Evolutionary conservation across 495 filamentous ascomycete species (phyloP), one percentile per base, ranked within the genome.

Genomic region (Jackrogersella multiformis): DNA sequence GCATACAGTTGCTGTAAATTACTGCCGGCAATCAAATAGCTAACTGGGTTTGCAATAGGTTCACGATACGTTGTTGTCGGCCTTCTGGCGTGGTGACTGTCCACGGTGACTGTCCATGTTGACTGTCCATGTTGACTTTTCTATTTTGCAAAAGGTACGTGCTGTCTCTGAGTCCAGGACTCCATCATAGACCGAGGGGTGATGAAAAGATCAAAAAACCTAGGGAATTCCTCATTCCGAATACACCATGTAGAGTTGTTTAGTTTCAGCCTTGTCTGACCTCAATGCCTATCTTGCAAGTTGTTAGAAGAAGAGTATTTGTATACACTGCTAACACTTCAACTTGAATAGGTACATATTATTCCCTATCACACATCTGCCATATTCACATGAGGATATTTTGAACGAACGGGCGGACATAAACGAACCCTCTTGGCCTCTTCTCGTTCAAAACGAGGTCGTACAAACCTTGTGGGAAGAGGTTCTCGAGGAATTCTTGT

Each of bases 241-340:
- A 96, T 81, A 86, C 78, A 88, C 75, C 73, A 89, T 96, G 92
- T 94, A 84, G 93, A 96, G 85, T 85, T 87, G 88, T 92, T 87
- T 84, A 90, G 92, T 96, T 96, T 97, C 93, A 96, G 93, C 93
- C 93, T 96, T 96, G 93, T 96, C 93, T 97, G 93, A 96, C 83
- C 61, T 63, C 49, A 74, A 39, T 64, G 52, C 32, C 56, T 56
- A 45, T 59, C 36, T 69, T 71, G 61, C 66, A 71, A 73, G 39
- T 64, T 70, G 53, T 65, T 76, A 72, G 66, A 65, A 44, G 66
- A 36, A 56, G 36, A 56, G 39, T 68, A 46, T 44, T 64, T 68
- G 46, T 65, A 61, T 70, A 58, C 42, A 52, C 35, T 71, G 78
- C 77, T 84, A 78, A 83, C 76, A 73, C 28, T 51, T 26, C 20